Evolutionary conservation across 768 basidiomycete genomes (phyloP), one percentile per base, ranked within the genome.

Genomic region (Coprinellus aureogranulatus): DNA sequence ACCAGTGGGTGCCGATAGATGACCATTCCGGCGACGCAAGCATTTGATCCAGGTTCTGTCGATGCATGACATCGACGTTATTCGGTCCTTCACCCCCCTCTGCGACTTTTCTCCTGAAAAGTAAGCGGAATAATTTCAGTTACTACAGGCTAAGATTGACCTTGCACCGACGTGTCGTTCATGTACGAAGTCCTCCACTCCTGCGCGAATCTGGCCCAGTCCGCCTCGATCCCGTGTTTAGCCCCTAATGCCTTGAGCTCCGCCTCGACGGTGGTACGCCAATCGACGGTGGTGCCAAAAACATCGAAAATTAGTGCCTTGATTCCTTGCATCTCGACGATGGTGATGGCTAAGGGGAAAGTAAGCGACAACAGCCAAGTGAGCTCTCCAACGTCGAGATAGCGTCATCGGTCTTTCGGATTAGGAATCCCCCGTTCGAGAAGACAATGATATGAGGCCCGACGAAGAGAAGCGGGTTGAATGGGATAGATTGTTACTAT

Each of bases 11-110:
- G 0, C 75, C 78, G n/a, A 89, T 68, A 26, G 76, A 68, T 1
- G 73, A 62, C 85, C 86, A 89, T 26, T 77, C 74, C 0, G 75
- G 63, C 5, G 75, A 71, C 0, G 63, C 67, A 16, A 89, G 76
- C 72, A 89, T 79, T 16, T 63, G 57, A 22, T 89, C 82, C 28
- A 88, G 76, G 39, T 86, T 77, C 86, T 85, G 64, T 56, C 84
- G 74, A 64, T 88, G 85, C 71, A 82, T 77, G 22, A 70, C 53
- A 56, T 89, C 87, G 11, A 84, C 71, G 61, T 80, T 85, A 6
- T 65, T 68, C 2, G 82, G 74, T 0, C 83, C 86, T 39, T 68
- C 53, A 0, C 77, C 81, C 3, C 79, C 80, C 40, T 65, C 60
- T 4, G 81, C 78, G 20, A 86, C 72, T 2, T 63, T 65, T 5